Evolutionary conservation across 202 grass and related monocot species (phyloP), one percentile per base, ranked within the genome.

Genomic region (Musa balbisiana): DNA sequence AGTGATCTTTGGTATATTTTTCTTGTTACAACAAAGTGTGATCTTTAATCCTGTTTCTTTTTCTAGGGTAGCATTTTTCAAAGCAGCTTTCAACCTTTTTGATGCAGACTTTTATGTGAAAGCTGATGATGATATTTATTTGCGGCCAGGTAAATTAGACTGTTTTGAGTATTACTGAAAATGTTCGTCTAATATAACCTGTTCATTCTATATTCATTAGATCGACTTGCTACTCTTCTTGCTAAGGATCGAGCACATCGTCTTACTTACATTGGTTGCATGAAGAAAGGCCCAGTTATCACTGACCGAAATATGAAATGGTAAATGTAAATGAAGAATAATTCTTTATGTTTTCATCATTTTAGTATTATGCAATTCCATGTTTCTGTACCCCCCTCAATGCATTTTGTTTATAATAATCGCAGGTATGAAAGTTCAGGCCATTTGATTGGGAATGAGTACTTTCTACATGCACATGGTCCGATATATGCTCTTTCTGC

Each of bases 211-310:
- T 25, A 63, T 83, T 76, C 20, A 66, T 73, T 91, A 98, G 94
- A 98, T 86, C 89, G 94, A 87, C 94, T 98, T 62, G 88, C 94
- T 72, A 90, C 91, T 82, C 88, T 98, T 82, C 88, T 98, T 81
- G 90, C 86, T 3, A 98, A 98, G 75, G 94, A 98, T 56, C 85
- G 94, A 81, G 73, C 74, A 72, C 82, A 98, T 77, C 84, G 51
- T 76, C 84, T 82, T 73, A 88, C 87, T 43, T 98, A 98, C 17
- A 81, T 93, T 81, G 94, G 94, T 81, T 98, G 94, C 87, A 98
- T 98, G 94, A 98, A 91, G 75, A 98, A 91, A 73, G 94, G 94
- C 27, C 94, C 94, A 82, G 94, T 98, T 56, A 83, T 98, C 77
- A 93, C 67, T 75, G 88, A 98, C 73, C 94, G 86, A 70, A 91